phyloP scores from a whole-genome alignment of 208 protist genomes.

The Trypanosoma platydactyli region DNA sequence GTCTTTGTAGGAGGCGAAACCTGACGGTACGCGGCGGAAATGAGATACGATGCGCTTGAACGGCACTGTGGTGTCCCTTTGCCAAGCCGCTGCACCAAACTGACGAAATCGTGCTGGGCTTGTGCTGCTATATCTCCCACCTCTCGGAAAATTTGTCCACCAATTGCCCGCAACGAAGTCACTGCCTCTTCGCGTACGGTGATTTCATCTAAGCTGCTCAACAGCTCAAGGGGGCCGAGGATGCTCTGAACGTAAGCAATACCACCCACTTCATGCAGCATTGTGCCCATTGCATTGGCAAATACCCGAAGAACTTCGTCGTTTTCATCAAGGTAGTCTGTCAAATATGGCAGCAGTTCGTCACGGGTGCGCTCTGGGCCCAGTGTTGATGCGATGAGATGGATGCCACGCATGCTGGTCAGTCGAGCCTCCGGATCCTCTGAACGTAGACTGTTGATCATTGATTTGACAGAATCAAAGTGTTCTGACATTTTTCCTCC shows the following conservation, averaged over 20 bases:
- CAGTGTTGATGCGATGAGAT: conserved; percentile 96
- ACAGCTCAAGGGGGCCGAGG: conserved; percentile 93
- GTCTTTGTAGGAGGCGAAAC: conserved; percentile 47
- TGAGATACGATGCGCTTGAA: conserved; percentile 93
- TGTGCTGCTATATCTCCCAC: conserved; percentile 20
- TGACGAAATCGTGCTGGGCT: conserved; percentile 87
- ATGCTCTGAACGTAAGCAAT: conserved; percentile 87
- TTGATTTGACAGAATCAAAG: conserved; percentile 94
- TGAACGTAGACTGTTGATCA: conserved; percentile 96
- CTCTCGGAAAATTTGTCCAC: conserved; percentile 58
- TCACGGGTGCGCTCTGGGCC: conserved; percentile 94
- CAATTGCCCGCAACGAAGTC: conserved; percentile 76
- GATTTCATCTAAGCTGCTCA: conserved; percentile 97
- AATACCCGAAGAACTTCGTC: conserved; percentile 98
- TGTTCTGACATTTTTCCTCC: conserved; percentile 65
- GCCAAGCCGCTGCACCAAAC: conserved; percentile 85
- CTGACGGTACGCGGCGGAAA: conserved; percentile 89
- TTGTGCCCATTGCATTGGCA: conserved; percentile 96
- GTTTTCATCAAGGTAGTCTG: conserved; percentile 98
- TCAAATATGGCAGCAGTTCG: conserved; percentile 97
- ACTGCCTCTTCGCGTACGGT: conserved; percentile 97
- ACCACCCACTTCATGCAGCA: conserved; percentile 97
- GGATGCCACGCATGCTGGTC: conserved; percentile 96
- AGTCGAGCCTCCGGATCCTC: conserved; percentile 96
- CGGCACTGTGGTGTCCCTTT: conserved; percentile 94